Conservation (phyloP, 1,284 basidiomycete species). For the Tremellales sp. region DNA sequence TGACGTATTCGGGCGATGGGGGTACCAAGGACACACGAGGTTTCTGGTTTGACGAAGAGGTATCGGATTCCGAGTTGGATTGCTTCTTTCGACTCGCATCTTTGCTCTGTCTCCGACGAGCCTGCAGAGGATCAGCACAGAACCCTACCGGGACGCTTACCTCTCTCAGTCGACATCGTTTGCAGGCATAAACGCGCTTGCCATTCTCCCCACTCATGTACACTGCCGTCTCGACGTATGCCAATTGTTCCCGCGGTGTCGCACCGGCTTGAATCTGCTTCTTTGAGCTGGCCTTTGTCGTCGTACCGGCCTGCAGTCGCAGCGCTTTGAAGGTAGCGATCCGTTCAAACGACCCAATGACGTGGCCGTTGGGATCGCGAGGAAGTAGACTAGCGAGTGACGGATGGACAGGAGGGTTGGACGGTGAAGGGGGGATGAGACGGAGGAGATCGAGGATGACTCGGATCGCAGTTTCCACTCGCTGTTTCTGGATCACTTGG, state of each 20-base stretch:
- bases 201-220: conserved; percentile 41
- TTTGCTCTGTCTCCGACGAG: conserved; percentile 49
- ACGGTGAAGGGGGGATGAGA: conserved; percentile 29
- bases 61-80: conserved; percentile 27
- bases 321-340: conserved; percentile 37
- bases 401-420: conserved; percentile 19
- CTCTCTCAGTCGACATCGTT: conserved; percentile 78
- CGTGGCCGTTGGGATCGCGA: conserved; percentile 25
- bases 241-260: conserved; percentile 34
- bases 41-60: conserved; percentile 10
- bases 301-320: conserved; percentile 39
- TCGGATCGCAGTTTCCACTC: conserved; percentile 46
- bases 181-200: conserved; percentile 66
- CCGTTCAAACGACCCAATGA: conserved; percentile 34
- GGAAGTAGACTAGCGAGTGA: conserved; percentile 23
- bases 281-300: conserved; percentile 42
- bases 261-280: conserved; percentile 42
- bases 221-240: conserved; percentile 44
- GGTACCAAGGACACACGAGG: conserved; percentile 17
- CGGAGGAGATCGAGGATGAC: conserved; percentile 44
- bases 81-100: conserved; percentile 40
- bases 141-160: too few relatives aligned
- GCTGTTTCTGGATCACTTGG: conserved; percentile 39
- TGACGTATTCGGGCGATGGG: conserved; percentile 37
- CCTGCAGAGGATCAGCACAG: too few relatives aligned